A percentile compares a stretch with the other conserved stretches of the same genome.
Conservation (phyloP, 2,329 filamentous ascomycete species). For the Ophiostoma perfectum region DNA sequence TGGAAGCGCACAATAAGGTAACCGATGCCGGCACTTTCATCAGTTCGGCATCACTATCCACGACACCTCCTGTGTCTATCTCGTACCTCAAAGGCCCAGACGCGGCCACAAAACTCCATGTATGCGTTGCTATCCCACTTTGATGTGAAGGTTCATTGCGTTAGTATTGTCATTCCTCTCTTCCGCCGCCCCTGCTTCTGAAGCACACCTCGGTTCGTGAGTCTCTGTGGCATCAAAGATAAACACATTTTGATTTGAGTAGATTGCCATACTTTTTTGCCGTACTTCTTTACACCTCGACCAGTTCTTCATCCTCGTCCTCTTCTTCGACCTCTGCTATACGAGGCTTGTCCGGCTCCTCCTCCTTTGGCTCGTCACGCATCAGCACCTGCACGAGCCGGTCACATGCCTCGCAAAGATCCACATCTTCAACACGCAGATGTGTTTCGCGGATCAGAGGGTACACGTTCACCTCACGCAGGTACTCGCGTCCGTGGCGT, state of each 20-base stretch:
- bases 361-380: conserved; percentile 56
- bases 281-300: conserved; percentile 40
- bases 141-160: not conserved
- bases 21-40: no score
- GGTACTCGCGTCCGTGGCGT: conserved; percentile 63
- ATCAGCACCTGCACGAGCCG: conserved; percentile 83
- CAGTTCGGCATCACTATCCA: no score
- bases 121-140: not conserved
- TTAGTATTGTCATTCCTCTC: not conserved
- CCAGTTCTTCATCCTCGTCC: conserved; percentile 50
- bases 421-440: conserved; percentile 68
- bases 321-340: conserved; percentile 43
- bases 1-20: no score
- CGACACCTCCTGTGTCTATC: no score
- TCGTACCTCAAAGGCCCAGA: no score
- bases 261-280: not conserved
- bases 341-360: conserved; percentile 38
- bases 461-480: conserved; percentile 78
- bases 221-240: not conserved
- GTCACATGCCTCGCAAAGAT: conserved; percentile 78
- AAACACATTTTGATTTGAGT: not conserved
- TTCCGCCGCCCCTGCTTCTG: not conserved
- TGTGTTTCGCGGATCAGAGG: conserved; percentile 85
- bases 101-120: not conserved
- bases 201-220: not conserved